A percentile compares a stretch with the other conserved stretches of the same genome.
phyloP scores from a whole-genome alignment of 306 rosid genomes.

The Fagus sylvatica region DNA sequence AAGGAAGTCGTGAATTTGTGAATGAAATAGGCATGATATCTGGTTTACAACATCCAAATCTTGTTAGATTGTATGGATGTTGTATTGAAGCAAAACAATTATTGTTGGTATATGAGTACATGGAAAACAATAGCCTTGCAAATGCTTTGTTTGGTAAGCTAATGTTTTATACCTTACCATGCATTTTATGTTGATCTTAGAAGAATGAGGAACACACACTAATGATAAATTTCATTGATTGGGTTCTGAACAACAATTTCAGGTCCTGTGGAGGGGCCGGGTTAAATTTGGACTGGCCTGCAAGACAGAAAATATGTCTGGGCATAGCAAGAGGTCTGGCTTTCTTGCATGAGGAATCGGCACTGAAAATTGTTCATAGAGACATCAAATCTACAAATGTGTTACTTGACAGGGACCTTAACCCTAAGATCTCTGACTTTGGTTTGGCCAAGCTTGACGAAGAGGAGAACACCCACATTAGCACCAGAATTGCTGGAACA shows the following conservation, averaged over 20 bases:
- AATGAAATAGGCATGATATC: slow-evolving; percentile 32
- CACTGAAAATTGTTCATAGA: slow-evolving; percentile 69
- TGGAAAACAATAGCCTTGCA: slow-evolving; percentile 30
- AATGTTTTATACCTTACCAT: neutral
- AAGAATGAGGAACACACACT: neutral
- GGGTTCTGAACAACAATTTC: neutral
- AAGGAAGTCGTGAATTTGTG: slow-evolving; percentile 30
- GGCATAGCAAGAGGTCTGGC: slow-evolving; percentile 82
- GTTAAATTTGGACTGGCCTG: slow-evolving; percentile 55
- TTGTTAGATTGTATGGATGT: slow-evolving; percentile 25
- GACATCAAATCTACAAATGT: slow-evolving; percentile 83
- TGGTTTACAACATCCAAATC: slow-evolving; percentile 30
- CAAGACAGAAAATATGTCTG: slow-evolving; percentile 59
- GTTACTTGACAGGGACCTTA: slow-evolving; percentile 58
- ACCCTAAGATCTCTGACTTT: slow-evolving; percentile 80
- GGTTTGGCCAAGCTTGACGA: slow-evolving; percentile 80
- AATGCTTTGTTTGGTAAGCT: slow-evolving; percentile 27
- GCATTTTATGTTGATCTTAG: neutral
- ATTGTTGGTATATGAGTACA: slow-evolving; percentile 8
- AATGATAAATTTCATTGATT: neutral
- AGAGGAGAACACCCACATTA: slow-evolving; percentile 71
- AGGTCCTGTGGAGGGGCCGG: slow-evolving; percentile 36
- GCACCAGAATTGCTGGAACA: slow-evolving; percentile 71
- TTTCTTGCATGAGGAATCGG: slow-evolving; percentile 79
- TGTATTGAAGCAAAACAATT: slow-evolving; percentile 28